These are phyloP conservation scores for Solanum tacnaense DNA, from an alignment of 257 asterid species.

Conservation along the genomic window DNA sequence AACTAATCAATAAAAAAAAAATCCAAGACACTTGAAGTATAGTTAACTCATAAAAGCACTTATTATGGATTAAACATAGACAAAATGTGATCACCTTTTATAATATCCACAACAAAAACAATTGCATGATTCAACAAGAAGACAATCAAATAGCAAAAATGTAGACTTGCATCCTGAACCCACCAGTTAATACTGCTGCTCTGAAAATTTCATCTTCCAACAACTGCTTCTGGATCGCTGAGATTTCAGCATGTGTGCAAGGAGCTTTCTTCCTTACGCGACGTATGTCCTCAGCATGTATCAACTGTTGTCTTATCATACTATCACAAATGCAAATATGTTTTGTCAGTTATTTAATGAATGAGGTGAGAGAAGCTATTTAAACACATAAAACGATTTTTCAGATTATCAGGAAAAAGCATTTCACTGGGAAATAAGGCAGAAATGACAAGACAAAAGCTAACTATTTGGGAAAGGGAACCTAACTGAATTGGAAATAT, in stretches of 20 bases:
- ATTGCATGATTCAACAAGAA: not conserved
- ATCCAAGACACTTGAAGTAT: not conserved
- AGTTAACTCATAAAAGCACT: not conserved
- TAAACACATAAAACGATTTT: not conserved
- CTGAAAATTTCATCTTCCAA: slow-evolving; percentile 56
- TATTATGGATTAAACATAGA: not conserved
- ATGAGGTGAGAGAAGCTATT: not conserved
- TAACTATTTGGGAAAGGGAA: not conserved
- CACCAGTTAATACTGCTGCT: slow-evolving; percentile 50
- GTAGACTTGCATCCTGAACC: slow-evolving; percentile 11
- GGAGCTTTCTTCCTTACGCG: slow-evolving; percentile 90
- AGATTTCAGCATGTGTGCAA: slow-evolving; percentile 64
- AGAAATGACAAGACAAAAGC: not conserved
- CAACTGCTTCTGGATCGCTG: slow-evolving; percentile 47
- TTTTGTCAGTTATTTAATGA: not conserved
- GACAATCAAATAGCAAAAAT: not conserved
- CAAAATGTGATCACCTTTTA: not conserved
- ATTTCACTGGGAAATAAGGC: not conserved
- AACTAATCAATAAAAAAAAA: not conserved
- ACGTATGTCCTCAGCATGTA: slow-evolving; percentile 55
- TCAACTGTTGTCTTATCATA: slow-evolving; percentile 67
- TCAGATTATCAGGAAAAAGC: not conserved
- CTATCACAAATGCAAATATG: slow-evolving; percentile 27
- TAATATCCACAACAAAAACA: not conserved
- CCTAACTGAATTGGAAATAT: not conserved